phyloP scores from a whole-genome alignment of 768 basidiomycete genomes.

The Cubamyces sp. region DNA sequence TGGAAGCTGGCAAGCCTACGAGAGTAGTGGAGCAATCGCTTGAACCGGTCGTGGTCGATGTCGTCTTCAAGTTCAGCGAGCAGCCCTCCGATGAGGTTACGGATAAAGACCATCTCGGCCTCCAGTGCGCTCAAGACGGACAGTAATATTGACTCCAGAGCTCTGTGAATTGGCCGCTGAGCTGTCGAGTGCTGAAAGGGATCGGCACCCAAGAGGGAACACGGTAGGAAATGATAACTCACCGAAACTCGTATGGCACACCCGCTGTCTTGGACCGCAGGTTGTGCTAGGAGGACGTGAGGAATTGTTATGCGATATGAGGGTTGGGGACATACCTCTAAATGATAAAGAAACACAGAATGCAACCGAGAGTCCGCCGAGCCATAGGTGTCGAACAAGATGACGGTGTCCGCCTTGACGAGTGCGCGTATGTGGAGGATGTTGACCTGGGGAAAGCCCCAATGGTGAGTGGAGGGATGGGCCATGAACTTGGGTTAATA shows the following conservation, averaged over 20 bases:
- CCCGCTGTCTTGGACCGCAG: slow-evolving; percentile 71
- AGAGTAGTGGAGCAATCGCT: slow-evolving; percentile 89
- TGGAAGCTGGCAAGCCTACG: slow-evolving; percentile 87
- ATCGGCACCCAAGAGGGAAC: slow-evolving; percentile 8
- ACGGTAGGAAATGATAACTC: slow-evolving; percentile 29
- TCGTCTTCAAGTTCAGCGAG: slow-evolving; percentile 93
- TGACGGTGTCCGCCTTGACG: slow-evolving; percentile 89
- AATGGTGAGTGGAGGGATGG: background rate
- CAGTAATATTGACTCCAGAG: slow-evolving; percentile 89
- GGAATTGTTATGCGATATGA: slow-evolving; percentile 14
- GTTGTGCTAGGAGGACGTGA: slow-evolving; percentile 62
- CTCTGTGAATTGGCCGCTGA: slow-evolving; percentile 51
- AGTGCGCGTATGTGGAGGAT: slow-evolving; percentile 94
- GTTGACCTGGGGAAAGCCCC: slow-evolving; percentile 61
- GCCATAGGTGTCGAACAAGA: slow-evolving; percentile 92
- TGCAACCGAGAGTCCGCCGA: slow-evolving; percentile 85
- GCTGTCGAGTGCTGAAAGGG: slow-evolving; percentile 25
- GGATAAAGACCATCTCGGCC: slow-evolving; percentile 94
- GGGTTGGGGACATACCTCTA: slow-evolving; percentile 57
- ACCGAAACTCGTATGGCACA: slow-evolving; percentile 90
- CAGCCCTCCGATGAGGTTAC: slow-evolving; percentile 86
- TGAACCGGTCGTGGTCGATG: slow-evolving; percentile 94
- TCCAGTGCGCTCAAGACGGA: slow-evolving; percentile 92
- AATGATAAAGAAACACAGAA: slow-evolving; percentile 85
- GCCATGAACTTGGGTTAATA: slow-evolving; percentile 23